phyloP scores from a whole-genome alignment of 352 stramenopile species.

The Chrysophaeum taylorii region DNA sequence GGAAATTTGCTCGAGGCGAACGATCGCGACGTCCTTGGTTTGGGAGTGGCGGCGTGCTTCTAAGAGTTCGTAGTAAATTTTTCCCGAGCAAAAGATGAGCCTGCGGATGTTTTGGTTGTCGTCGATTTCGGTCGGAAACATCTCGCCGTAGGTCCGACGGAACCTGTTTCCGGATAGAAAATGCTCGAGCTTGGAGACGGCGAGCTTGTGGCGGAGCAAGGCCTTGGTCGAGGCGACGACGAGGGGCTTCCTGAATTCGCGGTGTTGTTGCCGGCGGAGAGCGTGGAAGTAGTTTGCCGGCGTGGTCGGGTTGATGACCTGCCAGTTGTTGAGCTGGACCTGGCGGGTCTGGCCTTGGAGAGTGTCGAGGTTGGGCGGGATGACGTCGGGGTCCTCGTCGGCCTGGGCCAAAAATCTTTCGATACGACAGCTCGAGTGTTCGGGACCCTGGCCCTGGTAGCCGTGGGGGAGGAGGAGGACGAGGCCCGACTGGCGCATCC shows the following conservation, averaged over 20 bases:
- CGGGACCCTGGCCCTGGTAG: slow-evolving; percentile 87
- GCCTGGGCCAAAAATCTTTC: slow-evolving; percentile 85
- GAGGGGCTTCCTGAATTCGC: slow-evolving; percentile 92
- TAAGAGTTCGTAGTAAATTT: slow-evolving; percentile 94
- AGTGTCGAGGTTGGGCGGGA: slow-evolving; percentile 46
- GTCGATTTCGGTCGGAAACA: background rate
- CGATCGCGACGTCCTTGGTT: slow-evolving; percentile 59
- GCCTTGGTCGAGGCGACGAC: slow-evolving; percentile 90
- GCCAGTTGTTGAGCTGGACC: slow-evolving; percentile 92
- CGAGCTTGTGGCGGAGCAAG: slow-evolving; percentile 76
- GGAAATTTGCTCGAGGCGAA: slow-evolving; percentile 90
- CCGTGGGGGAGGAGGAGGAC: slow-evolving; percentile 86
- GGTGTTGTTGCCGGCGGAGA: slow-evolving; percentile 82
- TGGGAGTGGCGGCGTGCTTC: slow-evolving; percentile 66
- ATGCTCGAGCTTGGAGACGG: slow-evolving; percentile 76
- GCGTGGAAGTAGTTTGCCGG: slow-evolving; percentile 92
- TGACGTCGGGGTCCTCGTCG: slow-evolving; percentile 84
- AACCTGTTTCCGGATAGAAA: slow-evolving; percentile 84
- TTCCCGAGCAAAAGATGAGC: slow-evolving; percentile 85
- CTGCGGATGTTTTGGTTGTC: slow-evolving; percentile 38
- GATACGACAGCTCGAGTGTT: slow-evolving; percentile 84
- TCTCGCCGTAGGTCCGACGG: slow-evolving; percentile 7
- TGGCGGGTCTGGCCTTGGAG: slow-evolving; percentile 82
- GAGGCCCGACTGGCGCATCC: slow-evolving; percentile 84
- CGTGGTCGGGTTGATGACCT: slow-evolving; percentile 91